Conservation (phyloP, 2,329 filamentous ascomycete genomes). For the Emmonsiellopsis sp. region DNA sequence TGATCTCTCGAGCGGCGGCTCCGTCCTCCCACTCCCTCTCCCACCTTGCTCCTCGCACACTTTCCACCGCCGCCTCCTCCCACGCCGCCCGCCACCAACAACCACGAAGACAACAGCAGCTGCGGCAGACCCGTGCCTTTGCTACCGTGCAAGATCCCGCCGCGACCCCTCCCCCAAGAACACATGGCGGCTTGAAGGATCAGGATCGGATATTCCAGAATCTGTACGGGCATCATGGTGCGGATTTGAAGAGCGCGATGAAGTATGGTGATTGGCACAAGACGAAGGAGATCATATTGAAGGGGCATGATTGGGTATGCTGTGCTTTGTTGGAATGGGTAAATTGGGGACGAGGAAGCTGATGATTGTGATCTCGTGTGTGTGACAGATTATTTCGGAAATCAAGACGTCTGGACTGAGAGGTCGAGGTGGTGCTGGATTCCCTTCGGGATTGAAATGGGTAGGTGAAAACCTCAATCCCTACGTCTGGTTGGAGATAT, state of each 20-base stretch:
- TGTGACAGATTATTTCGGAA: constrained; percentile 73
- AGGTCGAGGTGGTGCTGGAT: constrained; percentile 93
- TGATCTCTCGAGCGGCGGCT: constrained; percentile 38
- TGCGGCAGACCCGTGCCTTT: constrained; percentile 58
- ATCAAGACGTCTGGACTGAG: constrained; percentile 93
- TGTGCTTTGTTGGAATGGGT: constrained; percentile 1
- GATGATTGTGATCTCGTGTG: constrained; percentile 1
- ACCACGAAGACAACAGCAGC: constrained; percentile 14
- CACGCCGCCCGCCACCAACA: constrained; percentile 22
- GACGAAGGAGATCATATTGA: constrained; percentile 95
- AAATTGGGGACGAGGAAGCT: background rate
- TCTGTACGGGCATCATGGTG: constrained; percentile 84
- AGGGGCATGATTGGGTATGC: constrained; percentile 85
- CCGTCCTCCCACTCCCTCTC: constrained; percentile 32
- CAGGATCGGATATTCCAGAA: constrained; percentile 99
- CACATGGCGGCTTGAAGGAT: constrained; percentile 81
- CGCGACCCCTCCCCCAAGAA: constrained; percentile 53
- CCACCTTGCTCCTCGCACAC: constrained; percentile 31
- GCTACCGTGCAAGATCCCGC: constrained; percentile 65
- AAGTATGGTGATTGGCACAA: constrained; percentile 99
- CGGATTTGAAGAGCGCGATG: constrained; percentile 86
- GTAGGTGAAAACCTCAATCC: constrained; percentile 44
- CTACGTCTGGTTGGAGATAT: background rate
- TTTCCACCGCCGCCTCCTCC: constrained; percentile 22
- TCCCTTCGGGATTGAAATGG: constrained; percentile 98